Evolutionary conservation across 352 stramenopile species (phyloP).

Genomic region (Phytopythium vexans): DNA sequence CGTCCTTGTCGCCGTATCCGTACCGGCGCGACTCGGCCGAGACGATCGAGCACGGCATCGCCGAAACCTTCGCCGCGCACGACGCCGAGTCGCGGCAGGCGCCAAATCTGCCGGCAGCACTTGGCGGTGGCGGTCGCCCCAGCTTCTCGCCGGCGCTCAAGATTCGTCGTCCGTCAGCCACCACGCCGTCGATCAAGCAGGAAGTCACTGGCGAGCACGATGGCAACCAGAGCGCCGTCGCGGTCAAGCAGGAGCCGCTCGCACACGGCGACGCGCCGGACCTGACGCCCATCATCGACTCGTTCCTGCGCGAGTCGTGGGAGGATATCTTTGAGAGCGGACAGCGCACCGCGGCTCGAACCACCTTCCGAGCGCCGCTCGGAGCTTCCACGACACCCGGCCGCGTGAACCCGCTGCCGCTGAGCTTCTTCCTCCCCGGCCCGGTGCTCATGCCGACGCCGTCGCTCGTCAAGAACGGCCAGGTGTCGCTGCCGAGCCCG

Average conservation of each 20-base stretch:
- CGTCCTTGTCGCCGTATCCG: conserved; percentile 9
- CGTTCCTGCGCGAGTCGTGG: conserved; percentile 58
- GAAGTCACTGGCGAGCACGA: not conserved
- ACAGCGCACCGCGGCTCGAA: conserved; percentile 16
- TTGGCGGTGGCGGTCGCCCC: conserved; percentile 5
- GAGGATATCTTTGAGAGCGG: conserved; percentile 34
- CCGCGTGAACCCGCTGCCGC: conserved; percentile 23
- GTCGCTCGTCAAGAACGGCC: conserved; percentile 13
- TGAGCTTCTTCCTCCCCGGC: conserved; percentile 18
- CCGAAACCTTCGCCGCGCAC: conserved; percentile 36
- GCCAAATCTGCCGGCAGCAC: conserved; percentile 4
- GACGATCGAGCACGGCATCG: conserved; percentile 43
- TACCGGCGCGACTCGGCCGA: conserved; percentile 33
- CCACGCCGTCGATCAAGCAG: conserved; percentile 1
- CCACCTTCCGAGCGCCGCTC: conserved; percentile 19
- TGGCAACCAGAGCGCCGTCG: conserved; percentile 7
- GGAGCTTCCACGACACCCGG: conserved; percentile 14
- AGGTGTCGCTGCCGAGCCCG: conserved; percentile 17
- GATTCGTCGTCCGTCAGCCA: conserved; percentile 2
- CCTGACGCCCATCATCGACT: conserved; percentile 57
- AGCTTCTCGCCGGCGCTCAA: conserved; percentile 38
- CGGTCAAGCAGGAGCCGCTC: conserved; percentile 37
- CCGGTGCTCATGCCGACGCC: conserved; percentile 11
- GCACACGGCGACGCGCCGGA: conserved; percentile 11
- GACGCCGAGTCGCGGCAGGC: conserved; percentile 17